Percentiles rank a stretch among this genome's conserved stretches.
These are phyloP conservation scores for Arachnomyces sp. DNA, from an alignment of 2,329 filamentous ascomycete species.

Conservation along the genomic window DNA sequence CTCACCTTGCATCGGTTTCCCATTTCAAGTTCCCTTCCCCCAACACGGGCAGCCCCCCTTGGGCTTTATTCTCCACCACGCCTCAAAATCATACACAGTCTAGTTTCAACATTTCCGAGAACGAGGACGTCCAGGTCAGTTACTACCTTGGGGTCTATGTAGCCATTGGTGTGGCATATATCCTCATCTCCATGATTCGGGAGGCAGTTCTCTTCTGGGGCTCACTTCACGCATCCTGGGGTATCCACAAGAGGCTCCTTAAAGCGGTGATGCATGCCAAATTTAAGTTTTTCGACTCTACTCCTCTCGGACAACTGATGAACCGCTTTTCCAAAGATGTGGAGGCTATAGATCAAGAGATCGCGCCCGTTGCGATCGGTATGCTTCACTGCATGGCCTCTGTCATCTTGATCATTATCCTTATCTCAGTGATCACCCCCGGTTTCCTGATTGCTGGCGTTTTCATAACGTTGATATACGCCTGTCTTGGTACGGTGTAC, in stretches of 20 bases:
- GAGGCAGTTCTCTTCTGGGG: constrained; percentile 89
- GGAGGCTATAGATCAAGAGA: constrained; percentile 89
- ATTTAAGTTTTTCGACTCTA: constrained; percentile 97
- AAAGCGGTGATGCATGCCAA: constrained; percentile 74
- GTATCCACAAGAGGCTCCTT: constrained; percentile 72
- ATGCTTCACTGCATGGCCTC: constrained; percentile 58
- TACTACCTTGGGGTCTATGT: constrained; percentile 85
- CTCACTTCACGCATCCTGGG: constrained; percentile 77
- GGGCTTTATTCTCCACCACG: constrained; percentile 18
- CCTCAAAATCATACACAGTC: constrained; percentile 21
- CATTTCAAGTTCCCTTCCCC: constrained; percentile 30
- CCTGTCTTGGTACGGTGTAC: constrained; percentile 78
- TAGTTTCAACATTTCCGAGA: constrained; percentile 11
- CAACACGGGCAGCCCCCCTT: constrained; percentile 28
- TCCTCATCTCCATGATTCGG: constrained; percentile 69
- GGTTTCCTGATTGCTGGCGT: constrained; percentile 78
- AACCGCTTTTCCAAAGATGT: constrained; percentile 98
- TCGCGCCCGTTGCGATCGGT: constrained; percentile 81
- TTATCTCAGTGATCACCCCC: constrained; percentile 85
- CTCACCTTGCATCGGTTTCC: constrained; percentile 34
- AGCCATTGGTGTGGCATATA: constrained; percentile 65
- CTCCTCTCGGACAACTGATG: constrained; percentile 90
- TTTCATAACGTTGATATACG: constrained; percentile 77
- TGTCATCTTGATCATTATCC: constrained; percentile 72
- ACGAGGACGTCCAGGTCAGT: constrained; percentile 58